Evolutionary conservation across 768 basidiomycete genomes (phyloP).

Genomic region (Leccinum pellstonianum): DNA sequence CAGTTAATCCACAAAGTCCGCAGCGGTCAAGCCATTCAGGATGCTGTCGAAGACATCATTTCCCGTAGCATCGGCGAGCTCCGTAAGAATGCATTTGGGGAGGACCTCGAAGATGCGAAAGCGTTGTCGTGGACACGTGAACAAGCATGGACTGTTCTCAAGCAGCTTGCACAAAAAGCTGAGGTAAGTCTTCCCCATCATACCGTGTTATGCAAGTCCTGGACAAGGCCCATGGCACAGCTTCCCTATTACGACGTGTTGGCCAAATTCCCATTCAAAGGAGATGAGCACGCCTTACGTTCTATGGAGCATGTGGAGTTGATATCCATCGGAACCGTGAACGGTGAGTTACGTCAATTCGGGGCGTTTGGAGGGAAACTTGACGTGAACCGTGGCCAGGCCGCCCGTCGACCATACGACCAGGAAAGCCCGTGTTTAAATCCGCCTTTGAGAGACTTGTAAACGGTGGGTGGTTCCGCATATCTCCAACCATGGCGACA

Average conservation of each 20-base stretch:
- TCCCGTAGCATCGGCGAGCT: conserved; percentile 75
- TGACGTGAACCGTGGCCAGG: conserved; percentile 43
- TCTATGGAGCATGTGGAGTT: conserved; percentile 88
- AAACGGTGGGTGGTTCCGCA: conserved; percentile 48
- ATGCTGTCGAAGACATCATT: conserved; percentile 91
- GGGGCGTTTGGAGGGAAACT: background rate
- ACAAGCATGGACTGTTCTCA: conserved; percentile 85
- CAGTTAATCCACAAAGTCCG: conserved; percentile 86
- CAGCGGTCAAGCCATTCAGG: conserved; percentile 65
- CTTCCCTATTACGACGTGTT: conserved; percentile 81
- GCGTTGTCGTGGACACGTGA: conserved; percentile 78
- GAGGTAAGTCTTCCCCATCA: conserved; percentile 46
- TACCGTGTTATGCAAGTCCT: conserved; percentile 23
- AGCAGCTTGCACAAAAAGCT: conserved; percentile 60
- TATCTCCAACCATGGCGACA: background rate
- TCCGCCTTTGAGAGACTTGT: conserved; percentile 83
- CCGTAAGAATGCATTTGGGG: conserved; percentile 89
- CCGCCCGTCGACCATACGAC: conserved; percentile 77
- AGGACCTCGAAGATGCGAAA: conserved; percentile 88
- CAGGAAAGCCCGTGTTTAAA: conserved; percentile 88
- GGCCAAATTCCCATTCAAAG: conserved; percentile 86
- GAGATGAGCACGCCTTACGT: conserved; percentile 77
- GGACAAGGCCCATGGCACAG: conserved; percentile 35
- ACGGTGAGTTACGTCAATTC: conserved; percentile 47
- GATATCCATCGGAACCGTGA: conserved; percentile 72